Base-by-base conservation (phyloP, 148 eudicot species). In the Pouteria glomerata region DNA sequence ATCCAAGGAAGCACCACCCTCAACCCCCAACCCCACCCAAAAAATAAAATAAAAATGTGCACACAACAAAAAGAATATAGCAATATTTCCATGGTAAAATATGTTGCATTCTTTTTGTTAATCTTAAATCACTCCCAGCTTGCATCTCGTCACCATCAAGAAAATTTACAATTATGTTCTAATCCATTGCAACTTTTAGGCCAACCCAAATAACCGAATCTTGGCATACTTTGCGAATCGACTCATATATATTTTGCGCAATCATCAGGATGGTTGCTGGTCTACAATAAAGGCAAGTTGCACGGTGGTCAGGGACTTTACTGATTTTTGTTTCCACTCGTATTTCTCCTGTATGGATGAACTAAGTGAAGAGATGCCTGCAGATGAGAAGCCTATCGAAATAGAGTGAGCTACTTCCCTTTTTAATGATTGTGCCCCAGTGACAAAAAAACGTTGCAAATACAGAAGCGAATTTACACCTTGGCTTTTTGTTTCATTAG, bases 301-400 rank as follows among this genome's bases (percentile, higher is more conserved):
- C 82, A 93, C 94, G 0, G 89, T 78, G 31, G 95, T 93, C 24
- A 75, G 85, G 5, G 98, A 93, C 76, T 83, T 93, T 48, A 87
- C 89, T 16, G 98, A 93, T 78, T 76, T 90, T 68, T 93, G 97
- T 76, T 93, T 90, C 82, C 97, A 90, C 69, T 93, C 97, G 12
- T 93, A 93, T 76, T 93, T 90, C 80, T 93, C 98, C 70, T 89
- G 70, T 53, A 93, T 93, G 97, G 95, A 93, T 76, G 97, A 90
- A 45, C 84, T 93, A 57, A 78, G 82, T 31, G 82, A 87, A 73
- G 87, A 93, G 58, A 76, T 78, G 59, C 84, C 69, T 24, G 75
- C 76, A 42, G 92, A 82, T 59, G 86, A 83, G 74, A 83, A 85
- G 47, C 92, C 90, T 26, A 63, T 86, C 21, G 92, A 90, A 45